Percentiles rank a stretch among this genome's conserved stretches.
Conservation (phyloP, 768 basidiomycete species). For the Russula vinacea region DNA sequence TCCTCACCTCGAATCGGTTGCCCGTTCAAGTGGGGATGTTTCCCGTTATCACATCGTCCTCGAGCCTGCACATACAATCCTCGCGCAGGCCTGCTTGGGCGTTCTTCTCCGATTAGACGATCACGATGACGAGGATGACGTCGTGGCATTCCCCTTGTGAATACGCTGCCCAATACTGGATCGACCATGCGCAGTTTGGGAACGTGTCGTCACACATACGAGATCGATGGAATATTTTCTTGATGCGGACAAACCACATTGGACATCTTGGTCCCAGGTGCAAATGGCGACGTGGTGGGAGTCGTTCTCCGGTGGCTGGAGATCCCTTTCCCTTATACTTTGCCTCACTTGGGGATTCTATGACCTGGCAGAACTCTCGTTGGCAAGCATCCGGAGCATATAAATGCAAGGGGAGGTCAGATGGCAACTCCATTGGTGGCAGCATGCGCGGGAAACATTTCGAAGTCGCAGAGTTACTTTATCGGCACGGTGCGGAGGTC, state of each 20-base stretch:
- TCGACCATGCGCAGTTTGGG: constrained; percentile 5
- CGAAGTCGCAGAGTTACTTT: neutral
- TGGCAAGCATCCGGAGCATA: neutral
- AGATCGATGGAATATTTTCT: constrained; percentile 1
- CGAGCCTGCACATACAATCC: constrained; percentile 2
- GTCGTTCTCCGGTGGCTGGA: accelerated
- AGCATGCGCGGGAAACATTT: neutral
- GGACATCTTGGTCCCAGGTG: constrained; percentile 1
- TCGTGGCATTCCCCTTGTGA: neutral
- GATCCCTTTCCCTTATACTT: neutral
- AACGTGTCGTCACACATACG: neutral
- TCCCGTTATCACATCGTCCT: neutral
- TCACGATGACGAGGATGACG: neutral
- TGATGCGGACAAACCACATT: constrained; percentile 7
- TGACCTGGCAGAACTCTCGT: neutral
- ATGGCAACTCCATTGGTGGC: constrained; percentile 1
- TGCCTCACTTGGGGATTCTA: constrained; percentile 7
- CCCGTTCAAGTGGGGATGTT: neutral
- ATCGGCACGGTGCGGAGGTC: neutral
- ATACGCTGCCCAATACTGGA: neutral
- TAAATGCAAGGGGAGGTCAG: neutral
- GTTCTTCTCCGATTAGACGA: constrained; percentile 5
- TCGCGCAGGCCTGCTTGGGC: constrained; percentile 7
- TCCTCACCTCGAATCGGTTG: constrained; percentile 4
- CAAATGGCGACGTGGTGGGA: neutral